Conservation (phyloP, 2,329 filamentous ascomycete genomes). For the Scedosporium minutisporum region DNA sequence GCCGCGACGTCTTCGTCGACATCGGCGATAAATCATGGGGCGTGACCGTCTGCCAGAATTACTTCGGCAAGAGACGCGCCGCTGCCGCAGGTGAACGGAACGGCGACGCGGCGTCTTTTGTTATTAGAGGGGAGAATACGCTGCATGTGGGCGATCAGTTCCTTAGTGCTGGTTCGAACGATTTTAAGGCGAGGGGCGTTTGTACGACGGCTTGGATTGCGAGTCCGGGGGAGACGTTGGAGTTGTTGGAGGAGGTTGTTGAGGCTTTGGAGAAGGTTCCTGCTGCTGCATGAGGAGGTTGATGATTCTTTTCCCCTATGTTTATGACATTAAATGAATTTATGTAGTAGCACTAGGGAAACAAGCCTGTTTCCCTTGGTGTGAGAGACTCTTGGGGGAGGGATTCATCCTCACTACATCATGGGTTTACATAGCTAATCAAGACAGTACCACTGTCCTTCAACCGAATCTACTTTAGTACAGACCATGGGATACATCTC, state of each 20-base stretch:
- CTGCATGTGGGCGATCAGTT: conserved; percentile 97
- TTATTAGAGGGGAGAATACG: conserved; percentile 64
- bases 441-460: too few species aligned
- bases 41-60: conserved; percentile 82
- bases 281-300: neutral
- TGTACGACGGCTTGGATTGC: conserved; percentile 97
- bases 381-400: too few species aligned
- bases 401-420: too few species aligned
- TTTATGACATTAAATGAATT: too few species aligned
- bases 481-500: too few species aligned
- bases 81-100: neutral
- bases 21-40: conserved; percentile 98
- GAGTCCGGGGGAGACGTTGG: conserved; percentile 81
- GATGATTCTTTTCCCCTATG: too few species aligned
- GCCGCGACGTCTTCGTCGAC: conserved; percentile 95
- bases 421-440: too few species aligned
- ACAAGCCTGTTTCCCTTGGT: too few species aligned
- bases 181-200: conserved; percentile 88
- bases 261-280: conserved; percentile 25
- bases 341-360: too few species aligned
- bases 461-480: too few species aligned
- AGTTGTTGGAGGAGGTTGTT: conserved; percentile 75
- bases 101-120: conserved; percentile 24
- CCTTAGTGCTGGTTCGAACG: conserved; percentile 86
- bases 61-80: conserved; percentile 53